Conservation (phyloP, 140 eudicot genomes). For the Stevia rebaudiana region DNA sequence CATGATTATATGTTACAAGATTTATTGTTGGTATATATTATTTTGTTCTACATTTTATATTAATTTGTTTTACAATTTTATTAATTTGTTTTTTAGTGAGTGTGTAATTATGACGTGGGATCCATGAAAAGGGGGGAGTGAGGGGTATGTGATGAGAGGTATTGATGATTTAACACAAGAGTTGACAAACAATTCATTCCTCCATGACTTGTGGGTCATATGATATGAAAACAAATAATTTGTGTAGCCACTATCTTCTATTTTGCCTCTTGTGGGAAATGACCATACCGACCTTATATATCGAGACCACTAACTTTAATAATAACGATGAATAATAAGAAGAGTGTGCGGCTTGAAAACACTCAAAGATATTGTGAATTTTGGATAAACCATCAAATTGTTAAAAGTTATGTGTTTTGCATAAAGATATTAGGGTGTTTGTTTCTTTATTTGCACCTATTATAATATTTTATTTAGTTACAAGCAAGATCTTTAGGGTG, state of each 20-base stretch:
- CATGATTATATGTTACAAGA: not conserved
- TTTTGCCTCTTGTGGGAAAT: not conserved
- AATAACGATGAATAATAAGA: not conserved
- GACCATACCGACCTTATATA: not conserved
- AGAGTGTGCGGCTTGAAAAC: not conserved
- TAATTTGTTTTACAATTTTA: constrained; percentile 12
- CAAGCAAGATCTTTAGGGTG: not conserved
- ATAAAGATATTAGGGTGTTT: not conserved
- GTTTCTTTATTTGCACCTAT: not conserved
- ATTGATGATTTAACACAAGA: constrained; percentile 33
- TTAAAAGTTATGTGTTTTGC: not conserved
- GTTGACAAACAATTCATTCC: constrained; percentile 28
- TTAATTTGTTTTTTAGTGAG: constrained; percentile 5
- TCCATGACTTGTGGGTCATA: constrained; percentile 39
- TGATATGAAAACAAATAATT: constrained; percentile 29
- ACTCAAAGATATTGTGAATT: not conserved
- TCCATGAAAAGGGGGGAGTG: constrained; percentile 44
- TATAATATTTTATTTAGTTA: not conserved
- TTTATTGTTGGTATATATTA: not conserved
- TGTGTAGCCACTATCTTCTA: constrained; percentile 29
- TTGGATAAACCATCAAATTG: not conserved
- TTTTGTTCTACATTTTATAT: not conserved
- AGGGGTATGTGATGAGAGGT: constrained; percentile 41
- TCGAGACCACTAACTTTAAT: not conserved
- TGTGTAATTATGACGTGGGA: constrained; percentile 33